phyloP scores from a whole-genome alignment of 1,284 basidiomycete species.

The Marasmius oreades region DNA sequence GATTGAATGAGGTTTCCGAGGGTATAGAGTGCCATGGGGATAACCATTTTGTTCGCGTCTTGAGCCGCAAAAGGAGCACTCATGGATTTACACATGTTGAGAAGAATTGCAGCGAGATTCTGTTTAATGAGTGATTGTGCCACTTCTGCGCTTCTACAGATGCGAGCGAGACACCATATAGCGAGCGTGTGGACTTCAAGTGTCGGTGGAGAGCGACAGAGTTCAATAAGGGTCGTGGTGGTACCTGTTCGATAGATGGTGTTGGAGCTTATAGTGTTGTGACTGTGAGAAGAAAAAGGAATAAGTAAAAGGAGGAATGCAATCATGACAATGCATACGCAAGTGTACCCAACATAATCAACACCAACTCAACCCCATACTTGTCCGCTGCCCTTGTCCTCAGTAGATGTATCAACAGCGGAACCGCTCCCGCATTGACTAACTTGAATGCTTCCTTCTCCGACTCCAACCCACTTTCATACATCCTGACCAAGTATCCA shows the following conservation, averaged over 20 bases:
- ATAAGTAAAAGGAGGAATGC: neutral
- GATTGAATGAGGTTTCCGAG: conserved; percentile 20
- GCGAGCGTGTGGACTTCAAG: conserved; percentile 20
- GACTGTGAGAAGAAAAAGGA: conserved; percentile 7
- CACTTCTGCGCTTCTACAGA: conserved; percentile 22
- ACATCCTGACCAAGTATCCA: conserved; percentile 20
- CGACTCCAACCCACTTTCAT: conserved; percentile 16
- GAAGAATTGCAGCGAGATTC: conserved; percentile 18
- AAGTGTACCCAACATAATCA: conserved; percentile 22
- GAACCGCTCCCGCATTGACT: conserved; percentile 22
- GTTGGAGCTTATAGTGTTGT: conserved; percentile 21
- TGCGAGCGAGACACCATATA: conserved; percentile 23
- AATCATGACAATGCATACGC: conserved; percentile 15
- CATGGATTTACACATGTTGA: conserved; percentile 17
- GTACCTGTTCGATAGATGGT: conserved; percentile 12
- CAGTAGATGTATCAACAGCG: conserved; percentile 20
- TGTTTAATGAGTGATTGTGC: conserved; percentile 21
- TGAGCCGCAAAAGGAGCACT: conserved; percentile 10
- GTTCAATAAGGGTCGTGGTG: conserved; percentile 18
- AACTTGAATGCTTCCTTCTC: conserved; percentile 22
- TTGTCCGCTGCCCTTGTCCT: conserved; percentile 21
- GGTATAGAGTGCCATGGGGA: conserved; percentile 20
- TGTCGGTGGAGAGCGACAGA: conserved; percentile 18
- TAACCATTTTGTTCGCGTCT: no score
- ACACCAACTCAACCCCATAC: conserved; percentile 21